Base-by-base conservation (phyloP, 441 rosid species). In the Melianthus villosus region DNA sequence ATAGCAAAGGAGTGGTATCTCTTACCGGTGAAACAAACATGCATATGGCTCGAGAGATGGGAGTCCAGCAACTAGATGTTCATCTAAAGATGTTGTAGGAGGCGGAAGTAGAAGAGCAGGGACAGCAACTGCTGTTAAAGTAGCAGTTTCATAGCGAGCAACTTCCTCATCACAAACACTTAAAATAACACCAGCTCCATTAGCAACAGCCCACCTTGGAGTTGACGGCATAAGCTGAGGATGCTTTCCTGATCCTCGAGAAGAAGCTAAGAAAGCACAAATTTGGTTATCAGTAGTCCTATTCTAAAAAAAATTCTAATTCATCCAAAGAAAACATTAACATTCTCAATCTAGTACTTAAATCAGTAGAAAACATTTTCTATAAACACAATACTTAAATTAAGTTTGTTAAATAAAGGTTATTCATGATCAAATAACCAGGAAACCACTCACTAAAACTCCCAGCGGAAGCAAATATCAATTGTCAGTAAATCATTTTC, bases 11-110 rank as follows among this genome's bases (percentile, higher is more conserved):
- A 46, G 48, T 16, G 56, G 40, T 58, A 58, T 29, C 34, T 29
- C 34, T 53, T 56, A 89, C 98, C 98, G 65, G 53, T 89, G 98
- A 72, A 84, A 89, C 50, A 89, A 64, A 16, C 86, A 79, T 22
- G 98, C 94, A 62, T 89, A 89, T 40, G 98, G 98, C 61, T 89
- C 98, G 34, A 89, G 89, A 25, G 98, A 96, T 4, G 98, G 98
- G 45, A 89, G 75, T 22, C 98, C 98, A 41, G 96, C 98, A 62
- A 89, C 98, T 42, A 81, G 66, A 73, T 89, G 98, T 60, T 89
- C 98, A 51, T 89, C 96, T 56, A 84, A 56, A 50, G 95, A 68
- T 38, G 97, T 89, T 32, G 98, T 82, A 20, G 98, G 96, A 12
- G 98, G 98, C 22, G 98, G 98, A 40, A 89, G 93, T 29, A 89